Evolutionary conservation across 139 green algal species (phyloP).

Genomic region (Closterium sp.): DNA sequence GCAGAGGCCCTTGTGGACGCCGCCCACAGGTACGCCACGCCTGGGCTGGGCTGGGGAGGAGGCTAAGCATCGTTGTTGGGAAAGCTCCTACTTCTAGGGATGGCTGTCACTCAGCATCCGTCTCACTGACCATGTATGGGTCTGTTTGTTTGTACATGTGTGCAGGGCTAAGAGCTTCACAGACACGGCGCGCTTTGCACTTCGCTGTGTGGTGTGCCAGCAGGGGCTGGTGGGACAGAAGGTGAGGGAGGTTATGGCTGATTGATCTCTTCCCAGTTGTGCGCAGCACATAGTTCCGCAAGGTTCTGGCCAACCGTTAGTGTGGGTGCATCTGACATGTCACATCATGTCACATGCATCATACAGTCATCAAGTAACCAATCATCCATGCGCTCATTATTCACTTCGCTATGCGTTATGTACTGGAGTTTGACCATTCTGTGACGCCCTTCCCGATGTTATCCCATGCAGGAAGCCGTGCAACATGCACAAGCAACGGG

Average conservation of each 20-base stretch:
- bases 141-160: not conserved
- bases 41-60: not conserved
- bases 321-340: not conserved
- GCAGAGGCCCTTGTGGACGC: not conserved
- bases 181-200: conserved; percentile 24
- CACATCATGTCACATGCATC: not conserved
- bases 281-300: too few relatives aligned
- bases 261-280: too few relatives aligned
- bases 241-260: not conserved
- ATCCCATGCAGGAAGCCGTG: conserved; percentile 26
- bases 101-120: too few relatives aligned
- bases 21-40: not conserved
- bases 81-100: too few relatives aligned
- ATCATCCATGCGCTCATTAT: too few relatives aligned
- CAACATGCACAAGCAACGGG: conserved; percentile 35
- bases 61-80: not conserved
- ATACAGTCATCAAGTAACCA: not conserved
- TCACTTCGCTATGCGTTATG: too few relatives aligned
- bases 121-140: not conserved
- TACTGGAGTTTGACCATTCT: too few relatives aligned
- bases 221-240: conserved; percentile 40
- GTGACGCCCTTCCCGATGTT: too few relatives aligned
- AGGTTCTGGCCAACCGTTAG: too few relatives aligned
- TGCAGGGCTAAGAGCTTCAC: conserved; percentile 32
- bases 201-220: conserved; percentile 38